phyloP scores from a whole-genome alignment of 1,284 basidiomycete species.

The Stygiomarasmius scandens region DNA sequence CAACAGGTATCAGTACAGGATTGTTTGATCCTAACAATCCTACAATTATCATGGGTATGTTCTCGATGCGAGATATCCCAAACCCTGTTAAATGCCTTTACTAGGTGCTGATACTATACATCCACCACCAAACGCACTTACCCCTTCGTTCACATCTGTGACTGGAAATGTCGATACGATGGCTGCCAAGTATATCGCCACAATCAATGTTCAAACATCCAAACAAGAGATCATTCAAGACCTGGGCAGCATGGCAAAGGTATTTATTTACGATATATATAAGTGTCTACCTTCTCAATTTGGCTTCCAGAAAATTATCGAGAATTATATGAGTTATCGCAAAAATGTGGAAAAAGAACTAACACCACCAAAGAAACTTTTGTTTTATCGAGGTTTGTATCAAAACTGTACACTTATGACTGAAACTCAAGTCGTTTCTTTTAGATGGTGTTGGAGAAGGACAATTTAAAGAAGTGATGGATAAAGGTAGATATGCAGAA shows the following conservation, averaged over 20 bases:
- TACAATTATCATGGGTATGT: conserved; percentile 54
- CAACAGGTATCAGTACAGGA: too few species aligned
- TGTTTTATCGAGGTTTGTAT: conserved; percentile 55
- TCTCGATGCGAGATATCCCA: neutral
- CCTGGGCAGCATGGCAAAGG: conserved; percentile 50
- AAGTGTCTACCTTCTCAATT: neutral
- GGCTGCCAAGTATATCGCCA: conserved; percentile 56
- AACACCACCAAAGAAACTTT: conserved; percentile 48
- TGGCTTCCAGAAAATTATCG: conserved; percentile 38
- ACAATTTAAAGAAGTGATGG: conserved; percentile 58
- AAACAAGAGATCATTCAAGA: conserved; percentile 60
- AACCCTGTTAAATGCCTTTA: neutral
- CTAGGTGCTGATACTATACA: conserved; percentile 63
- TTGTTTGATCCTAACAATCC: conserved; percentile 48
- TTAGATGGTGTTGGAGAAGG: conserved; percentile 72
- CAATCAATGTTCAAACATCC: conserved; percentile 50
- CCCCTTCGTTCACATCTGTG: conserved; percentile 61
- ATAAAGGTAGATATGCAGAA: conserved; percentile 50
- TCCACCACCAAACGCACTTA: conserved; percentile 55
- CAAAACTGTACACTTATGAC: neutral
- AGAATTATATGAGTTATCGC: conserved; percentile 39
- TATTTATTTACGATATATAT: too few species aligned
- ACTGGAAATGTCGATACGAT: conserved; percentile 61
- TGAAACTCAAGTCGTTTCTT: neutral
- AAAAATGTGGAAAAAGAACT: conserved; percentile 33